Base-by-base conservation (phyloP, 495 filamentous ascomycete species). In the Aspergillus saccharolyticus region DNA sequence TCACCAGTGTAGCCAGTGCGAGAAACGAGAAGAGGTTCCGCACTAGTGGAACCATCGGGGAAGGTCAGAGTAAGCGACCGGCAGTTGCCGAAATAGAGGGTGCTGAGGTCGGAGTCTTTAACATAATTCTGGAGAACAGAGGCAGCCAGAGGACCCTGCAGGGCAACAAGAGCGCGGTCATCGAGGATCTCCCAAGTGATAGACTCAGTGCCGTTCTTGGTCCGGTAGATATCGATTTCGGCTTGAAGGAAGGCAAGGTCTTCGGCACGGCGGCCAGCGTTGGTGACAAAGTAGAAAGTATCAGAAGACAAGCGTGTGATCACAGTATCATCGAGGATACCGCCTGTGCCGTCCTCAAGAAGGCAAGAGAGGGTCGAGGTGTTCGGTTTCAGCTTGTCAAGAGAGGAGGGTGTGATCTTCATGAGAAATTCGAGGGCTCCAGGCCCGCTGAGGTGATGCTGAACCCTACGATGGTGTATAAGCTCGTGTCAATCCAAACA, bases 1-100 rank as follows among this genome's bases (percentile, higher is more conserved):
- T 98, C 94, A 54, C 94, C 94, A 0, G 94, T 98, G 74, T 98
- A 98, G 1, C 94, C 94, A 12, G 87, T 93, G 44, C 94, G 81
- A 60, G 88, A 91, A 62, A 96, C 83, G 18, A 95, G 80, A 33
- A 96, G 73, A 0, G 79, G 78, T n/a, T 74, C 66, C 15, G 80
- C 72, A 15, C 70, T 61, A 46, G 71, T 64, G 28, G 70, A 69
- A 55, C 73, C 73, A 28, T 78, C 69, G 19, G 75, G 63, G 18
- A 85, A 64, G 21, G 73, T 79, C 19, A 88, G 71, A 58, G 76
- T 72, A 17, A 85, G 70, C 56, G 76, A 78, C 47, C 79, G 83
- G 53, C 80, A 85, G 55, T 87, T 82, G 53, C 94, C 93, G 70
- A 97, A 97, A 74, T 89, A 89, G 47, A 97, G 70, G 43, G 77